A percentile compares a stretch with the other conserved stretches of the same genome.
phyloP scores from a whole-genome alignment of 2,329 filamentous ascomycete species.

The Lasiodiplodia citricola region DNA sequence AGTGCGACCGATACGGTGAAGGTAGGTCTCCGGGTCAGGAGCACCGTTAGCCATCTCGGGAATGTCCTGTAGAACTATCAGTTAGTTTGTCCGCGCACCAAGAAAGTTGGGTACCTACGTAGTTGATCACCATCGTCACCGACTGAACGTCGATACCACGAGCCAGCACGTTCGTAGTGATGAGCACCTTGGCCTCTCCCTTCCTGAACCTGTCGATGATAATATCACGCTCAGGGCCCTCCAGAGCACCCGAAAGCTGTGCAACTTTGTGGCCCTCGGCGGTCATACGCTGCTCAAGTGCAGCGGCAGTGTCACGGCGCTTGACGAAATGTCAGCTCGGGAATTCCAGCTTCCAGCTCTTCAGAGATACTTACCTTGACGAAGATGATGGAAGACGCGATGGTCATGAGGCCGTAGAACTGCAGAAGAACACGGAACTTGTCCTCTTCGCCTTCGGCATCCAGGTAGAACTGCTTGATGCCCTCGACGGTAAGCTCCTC shows the following conservation, averaged over 20 bases:
- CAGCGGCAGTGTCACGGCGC: slow-evolving; percentile 77
- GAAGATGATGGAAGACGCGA: slow-evolving; percentile 97
- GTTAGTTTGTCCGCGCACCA: slow-evolving; percentile 3
- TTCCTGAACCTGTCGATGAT: slow-evolving; percentile 86
- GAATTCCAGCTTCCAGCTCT: too few species aligned
- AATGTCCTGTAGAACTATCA: slow-evolving; percentile 59
- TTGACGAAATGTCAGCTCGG: slow-evolving; percentile 56
- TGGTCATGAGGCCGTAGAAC: slow-evolving; percentile 94
- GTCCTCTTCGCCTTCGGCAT: slow-evolving; percentile 79
- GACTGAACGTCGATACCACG: slow-evolving; percentile 92
- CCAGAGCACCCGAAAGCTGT: slow-evolving; percentile 85
- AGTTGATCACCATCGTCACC: slow-evolving; percentile 99
- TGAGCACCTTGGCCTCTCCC: slow-evolving; percentile 91
- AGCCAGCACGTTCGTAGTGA: slow-evolving; percentile 95
- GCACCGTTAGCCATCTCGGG: slow-evolving; percentile 64
- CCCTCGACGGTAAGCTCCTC: slow-evolving; percentile 95
- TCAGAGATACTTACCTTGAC: slow-evolving; percentile 70
- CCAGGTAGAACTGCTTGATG: slow-evolving; percentile 97
- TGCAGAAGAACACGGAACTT: slow-evolving; percentile 91
- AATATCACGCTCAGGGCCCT: slow-evolving; percentile 80
- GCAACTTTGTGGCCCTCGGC: slow-evolving; percentile 90
- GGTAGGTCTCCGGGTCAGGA: slow-evolving; percentile 92
- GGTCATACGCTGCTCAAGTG: slow-evolving; percentile 86
- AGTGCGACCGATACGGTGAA: slow-evolving; percentile 96
- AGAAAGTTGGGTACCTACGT: slow-evolving; percentile 55